Base-by-base conservation (phyloP, 352 stramenopile species). In the Pythium dissotocum region DNA sequence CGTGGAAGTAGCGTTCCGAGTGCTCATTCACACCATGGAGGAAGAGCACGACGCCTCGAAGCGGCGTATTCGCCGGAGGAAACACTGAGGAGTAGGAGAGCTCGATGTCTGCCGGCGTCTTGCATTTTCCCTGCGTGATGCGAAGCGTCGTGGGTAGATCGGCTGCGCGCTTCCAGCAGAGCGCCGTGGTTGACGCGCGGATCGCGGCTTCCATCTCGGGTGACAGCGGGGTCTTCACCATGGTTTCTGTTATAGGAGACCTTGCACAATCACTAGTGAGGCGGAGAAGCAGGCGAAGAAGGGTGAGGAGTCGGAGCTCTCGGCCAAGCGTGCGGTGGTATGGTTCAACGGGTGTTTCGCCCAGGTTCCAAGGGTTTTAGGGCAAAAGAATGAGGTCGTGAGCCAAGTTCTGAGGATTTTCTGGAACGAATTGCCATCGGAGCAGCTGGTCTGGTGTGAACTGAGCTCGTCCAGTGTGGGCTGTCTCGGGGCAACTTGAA, bases 41-140 rank as follows among this genome's bases (percentile, higher is more conserved):
- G 49, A 72, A 79, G 32, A 77, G 18, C 42, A 77, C 61, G 35
- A 79, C n/a, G 30, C 70, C 73, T 14, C 70, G 69, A 52, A 77
- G 49, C 4, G 58, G 52, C 18, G 26, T 51, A 16, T 55, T 40
- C 9, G 18, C 42, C 9, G 63, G 49, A 1, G 71, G 67, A 54
- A 75, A 75, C 12, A 73, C 46, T 2, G 61, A 8, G 6, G 48
- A 42, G 48, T 76, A 72, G 33, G 30, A 72, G 10, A 77, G 58
- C 36, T 52, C 57, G 4, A 42, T n/a, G 2, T 21, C 16, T 1
- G 12, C 32, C 9, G 54, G 18, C 26, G 38, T 67, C 16, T n/a
- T 16, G 38, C 24, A 56, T 13, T 12, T 55, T 18, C 33, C 56
- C n/a, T 64, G 44, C 7, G n/a, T n/a, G 14, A 64, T 33, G 14